A percentile compares a stretch with the other conserved stretches of the same genome.
Evolutionary conservation across 345 rosid species (phyloP).

Genomic region (Zanthoxylum bungeanum): DNA sequence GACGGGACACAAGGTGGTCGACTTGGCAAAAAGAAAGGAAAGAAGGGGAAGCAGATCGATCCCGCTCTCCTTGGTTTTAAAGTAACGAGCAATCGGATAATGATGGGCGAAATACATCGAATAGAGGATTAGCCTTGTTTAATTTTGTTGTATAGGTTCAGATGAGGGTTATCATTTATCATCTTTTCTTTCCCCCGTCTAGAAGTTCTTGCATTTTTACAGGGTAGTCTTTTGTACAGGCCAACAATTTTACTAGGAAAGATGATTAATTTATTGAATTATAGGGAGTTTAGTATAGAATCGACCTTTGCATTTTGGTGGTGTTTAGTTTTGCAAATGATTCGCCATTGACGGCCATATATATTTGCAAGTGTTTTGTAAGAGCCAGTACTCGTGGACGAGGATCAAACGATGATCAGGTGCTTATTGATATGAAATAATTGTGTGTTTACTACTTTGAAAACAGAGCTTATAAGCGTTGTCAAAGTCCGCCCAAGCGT

Average conservation of each 20-base stretch:
- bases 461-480: no score
- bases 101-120: slow-evolving; percentile 89
- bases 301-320: neutral
- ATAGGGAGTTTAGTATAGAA: neutral
- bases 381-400: neutral
- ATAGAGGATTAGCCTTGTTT: slow-evolving; percentile 48
- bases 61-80: slow-evolving; percentile 91
- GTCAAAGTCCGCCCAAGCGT: neutral
- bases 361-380: neutral
- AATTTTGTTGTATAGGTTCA: slow-evolving; percentile 28
- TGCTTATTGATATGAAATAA: neutral
- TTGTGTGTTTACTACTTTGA: no score
- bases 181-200: neutral
- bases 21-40: slow-evolving; percentile 80
- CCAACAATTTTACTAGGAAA: slow-evolving; percentile 2
- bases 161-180: slow-evolving; percentile 4
- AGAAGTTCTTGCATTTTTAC: neutral
- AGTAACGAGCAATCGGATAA: slow-evolving; percentile 85
- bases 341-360: neutral
- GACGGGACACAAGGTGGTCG: slow-evolving; percentile 32
- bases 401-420: neutral
- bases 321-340: neutral
- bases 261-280: slow-evolving; percentile 3
- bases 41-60: slow-evolving; percentile 85
- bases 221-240: slow-evolving; percentile 20